Percentiles rank a stretch among this genome's conserved stretches.
phyloP scores from a whole-genome alignment of 306 rosid species.

The Cucumis cinereus region DNA sequence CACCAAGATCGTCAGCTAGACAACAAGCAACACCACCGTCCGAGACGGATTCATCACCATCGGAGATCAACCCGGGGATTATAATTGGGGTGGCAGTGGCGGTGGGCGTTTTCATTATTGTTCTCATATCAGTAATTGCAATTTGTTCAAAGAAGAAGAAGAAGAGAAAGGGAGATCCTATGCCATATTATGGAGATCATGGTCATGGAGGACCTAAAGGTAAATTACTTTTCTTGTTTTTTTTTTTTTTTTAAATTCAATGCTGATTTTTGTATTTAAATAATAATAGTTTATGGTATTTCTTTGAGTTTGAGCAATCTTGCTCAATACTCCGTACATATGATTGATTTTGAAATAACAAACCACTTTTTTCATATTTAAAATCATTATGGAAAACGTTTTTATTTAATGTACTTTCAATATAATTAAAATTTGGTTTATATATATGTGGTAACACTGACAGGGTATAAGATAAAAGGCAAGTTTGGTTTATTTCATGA shows the following conservation, averaged over 20 bases:
- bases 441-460: too few species aligned
- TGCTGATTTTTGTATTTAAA: too few species aligned
- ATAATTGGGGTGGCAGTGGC: constrained; percentile 36
- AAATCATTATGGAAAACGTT: too few species aligned
- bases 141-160: constrained; percentile 37
- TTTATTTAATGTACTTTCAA: too few species aligned
- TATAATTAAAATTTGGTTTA: too few species aligned
- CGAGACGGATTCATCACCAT: not conserved
- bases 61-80: not conserved
- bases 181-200: constrained; percentile 43
- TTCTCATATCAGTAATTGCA: constrained; percentile 20
- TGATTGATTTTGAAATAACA: too few species aligned
- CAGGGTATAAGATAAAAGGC: not conserved
- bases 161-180: constrained; percentile 25
- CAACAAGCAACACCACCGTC: not conserved
- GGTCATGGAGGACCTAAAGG: constrained; percentile 37
- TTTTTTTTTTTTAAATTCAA: too few species aligned
- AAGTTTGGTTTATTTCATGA: not conserved
- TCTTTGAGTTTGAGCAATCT: too few species aligned
- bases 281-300: too few species aligned
- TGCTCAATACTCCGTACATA: too few species aligned
- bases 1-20: not conserved
- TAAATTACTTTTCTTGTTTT: not conserved
- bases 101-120: constrained; percentile 23
- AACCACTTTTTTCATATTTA: too few species aligned